These are phyloP conservation scores for Ogataea philodendri DNA, from an alignment of 805 yeast genomes.

Conservation along the genomic window DNA sequence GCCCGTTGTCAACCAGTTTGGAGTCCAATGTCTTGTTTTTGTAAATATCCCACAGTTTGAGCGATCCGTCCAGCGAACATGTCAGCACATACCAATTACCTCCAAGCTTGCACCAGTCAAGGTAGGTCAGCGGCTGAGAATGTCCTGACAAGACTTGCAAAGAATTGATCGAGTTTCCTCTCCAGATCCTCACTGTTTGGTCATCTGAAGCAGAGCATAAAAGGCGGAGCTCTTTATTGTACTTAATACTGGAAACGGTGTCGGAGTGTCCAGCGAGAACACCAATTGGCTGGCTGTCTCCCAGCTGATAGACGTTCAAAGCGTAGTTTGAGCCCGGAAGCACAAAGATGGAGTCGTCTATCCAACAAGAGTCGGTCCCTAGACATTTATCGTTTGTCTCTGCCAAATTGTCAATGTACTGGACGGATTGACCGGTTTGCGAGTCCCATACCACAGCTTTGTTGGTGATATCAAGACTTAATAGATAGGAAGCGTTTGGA, in stretches of 20 bases:
- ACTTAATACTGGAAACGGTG: constrained; percentile 53
- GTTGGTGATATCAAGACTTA: constrained; percentile 59
- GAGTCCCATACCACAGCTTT: constrained; percentile 67
- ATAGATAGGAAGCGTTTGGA: constrained; percentile 46
- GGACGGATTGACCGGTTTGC: constrained; percentile 46
- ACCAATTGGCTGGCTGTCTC: constrained; percentile 48
- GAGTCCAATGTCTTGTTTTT: constrained; percentile 40
- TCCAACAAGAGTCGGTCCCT: constrained; percentile 70
- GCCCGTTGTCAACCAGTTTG: constrained; percentile 42
- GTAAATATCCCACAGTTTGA: constrained; percentile 63
- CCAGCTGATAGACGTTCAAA: constrained; percentile 54
- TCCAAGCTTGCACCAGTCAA: constrained; percentile 51
- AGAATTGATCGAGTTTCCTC: constrained; percentile 55
- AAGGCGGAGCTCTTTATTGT: constrained; percentile 49
- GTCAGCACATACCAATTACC: constrained; percentile 39
- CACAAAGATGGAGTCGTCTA: constrained; percentile 65
- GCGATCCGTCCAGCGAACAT: constrained; percentile 68
- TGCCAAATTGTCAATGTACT: constrained; percentile 39
- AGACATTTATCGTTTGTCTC: constrained; percentile 14
- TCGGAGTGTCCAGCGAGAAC: constrained; percentile 63
- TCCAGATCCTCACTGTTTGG: constrained; percentile 70
- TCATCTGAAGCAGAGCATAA: constrained; percentile 81
- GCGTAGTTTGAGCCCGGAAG: constrained; percentile 59
- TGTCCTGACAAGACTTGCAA: constrained; percentile 51
- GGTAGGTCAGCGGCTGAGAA: constrained; percentile 53